Evolutionary conservation across 495 filamentous ascomycete genomes (phyloP).

Genomic region (Tuber microsphaerosporum): DNA sequence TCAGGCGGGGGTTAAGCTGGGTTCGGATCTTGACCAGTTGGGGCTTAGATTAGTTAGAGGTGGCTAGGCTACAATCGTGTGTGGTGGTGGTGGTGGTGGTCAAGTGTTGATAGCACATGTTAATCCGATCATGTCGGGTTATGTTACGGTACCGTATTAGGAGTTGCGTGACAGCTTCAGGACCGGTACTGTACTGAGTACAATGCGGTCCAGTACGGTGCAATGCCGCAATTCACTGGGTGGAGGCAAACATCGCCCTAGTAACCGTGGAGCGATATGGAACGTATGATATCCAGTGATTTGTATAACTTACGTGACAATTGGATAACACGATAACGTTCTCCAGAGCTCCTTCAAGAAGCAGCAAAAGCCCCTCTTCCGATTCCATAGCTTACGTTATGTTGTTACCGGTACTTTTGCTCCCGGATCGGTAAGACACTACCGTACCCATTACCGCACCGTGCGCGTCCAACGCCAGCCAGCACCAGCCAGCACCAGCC

Average conservation of each 20-base stretch:
- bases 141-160: not conserved
- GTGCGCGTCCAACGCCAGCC: slow-evolving; percentile 1
- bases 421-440: not conserved
- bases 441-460: not conserved
- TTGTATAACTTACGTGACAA: slow-evolving; percentile 1
- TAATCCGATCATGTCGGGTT: not conserved
- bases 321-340: not conserved
- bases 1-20: not conserved
- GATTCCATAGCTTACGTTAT: not conserved
- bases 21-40: not conserved
- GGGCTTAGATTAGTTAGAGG: not conserved
- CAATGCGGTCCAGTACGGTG: not conserved
- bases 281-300: not conserved
- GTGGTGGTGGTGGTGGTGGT: not conserved
- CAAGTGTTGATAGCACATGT: not conserved
- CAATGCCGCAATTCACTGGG: not conserved
- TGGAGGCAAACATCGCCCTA: not conserved
- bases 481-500: not conserved
- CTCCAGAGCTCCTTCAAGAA: not conserved
- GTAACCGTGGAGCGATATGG: not conserved
- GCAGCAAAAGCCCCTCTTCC: not conserved
- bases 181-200: not conserved
- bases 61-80: not conserved
- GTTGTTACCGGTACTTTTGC: not conserved
- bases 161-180: not conserved